These are phyloP conservation scores for Vigna radiata DNA, from an alignment of 306 rosid species.

Conservation along the genomic window DNA sequence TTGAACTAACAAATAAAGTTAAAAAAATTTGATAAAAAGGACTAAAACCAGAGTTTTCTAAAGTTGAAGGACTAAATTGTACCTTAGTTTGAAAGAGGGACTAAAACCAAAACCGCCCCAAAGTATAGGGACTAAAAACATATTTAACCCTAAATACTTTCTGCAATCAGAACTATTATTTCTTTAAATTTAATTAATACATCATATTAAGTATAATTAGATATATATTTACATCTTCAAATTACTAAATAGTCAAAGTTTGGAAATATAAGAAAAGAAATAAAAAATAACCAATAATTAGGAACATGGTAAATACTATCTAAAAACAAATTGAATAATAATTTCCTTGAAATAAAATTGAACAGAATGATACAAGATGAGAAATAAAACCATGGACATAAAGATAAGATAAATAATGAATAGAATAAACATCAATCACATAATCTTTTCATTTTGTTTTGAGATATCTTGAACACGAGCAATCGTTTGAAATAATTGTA, in stretches of 20 bases:
- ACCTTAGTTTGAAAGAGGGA: no score
- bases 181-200: no score
- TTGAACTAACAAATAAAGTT: no score
- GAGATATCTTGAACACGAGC: constrained; percentile 35
- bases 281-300: neutral
- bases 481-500: constrained; percentile 10
- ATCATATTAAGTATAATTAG: no score
- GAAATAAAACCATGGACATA: neutral
- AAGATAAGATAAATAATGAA: constrained; percentile 7
- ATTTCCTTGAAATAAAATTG: constrained; percentile 34
- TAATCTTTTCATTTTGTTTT: neutral
- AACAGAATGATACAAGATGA: constrained; percentile 36
- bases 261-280: neutral
- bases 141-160: no score
- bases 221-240: neutral
- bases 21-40: no score
- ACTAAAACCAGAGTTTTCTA: no score
- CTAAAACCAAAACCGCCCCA: no score
- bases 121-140: no score
- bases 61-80: no score
- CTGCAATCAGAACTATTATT: no score
- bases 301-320: neutral
- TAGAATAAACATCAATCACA: constrained; percentile 30
- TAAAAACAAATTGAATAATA: constrained; percentile 8
- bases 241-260: neutral